phyloP scores from a whole-genome alignment of 805 yeast species.

The Torulaspora indica region DNA sequence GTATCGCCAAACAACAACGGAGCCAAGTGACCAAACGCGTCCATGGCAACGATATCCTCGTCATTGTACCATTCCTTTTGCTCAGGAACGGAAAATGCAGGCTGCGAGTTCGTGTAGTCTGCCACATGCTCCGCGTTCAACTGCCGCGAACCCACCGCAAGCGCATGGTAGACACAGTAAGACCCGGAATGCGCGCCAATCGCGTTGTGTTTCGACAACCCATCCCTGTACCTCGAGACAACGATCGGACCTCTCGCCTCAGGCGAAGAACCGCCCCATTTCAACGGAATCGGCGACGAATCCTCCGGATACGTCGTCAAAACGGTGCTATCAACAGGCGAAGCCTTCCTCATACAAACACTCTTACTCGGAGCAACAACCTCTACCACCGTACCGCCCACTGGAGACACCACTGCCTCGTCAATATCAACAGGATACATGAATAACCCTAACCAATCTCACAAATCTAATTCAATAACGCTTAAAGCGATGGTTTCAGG shows the following conservation, averaged over 20 bases:
- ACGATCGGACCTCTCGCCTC: conserved; percentile 53
- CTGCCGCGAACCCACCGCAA: conserved; percentile 59
- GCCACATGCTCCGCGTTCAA: conserved; percentile 49
- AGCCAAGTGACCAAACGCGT: conserved; percentile 62
- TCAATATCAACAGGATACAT: conserved; percentile 15
- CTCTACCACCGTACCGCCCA: background rate
- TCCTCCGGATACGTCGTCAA: conserved; percentile 54
- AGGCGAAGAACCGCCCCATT: conserved; percentile 52
- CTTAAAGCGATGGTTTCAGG: background rate
- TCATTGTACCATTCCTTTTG: conserved; percentile 53
- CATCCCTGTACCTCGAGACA: conserved; percentile 47
- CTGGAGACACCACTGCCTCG: conserved; percentile 9
- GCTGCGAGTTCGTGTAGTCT: conserved; percentile 60
- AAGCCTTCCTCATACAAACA: conserved; percentile 7
- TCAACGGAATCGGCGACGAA: conserved; percentile 44
- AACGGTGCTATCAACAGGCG: conserved; percentile 33
- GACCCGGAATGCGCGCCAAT: conserved; percentile 65
- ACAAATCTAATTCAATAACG: background rate
- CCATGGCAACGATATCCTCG: conserved; percentile 59
- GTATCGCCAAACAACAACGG: conserved; percentile 52
- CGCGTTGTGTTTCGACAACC: conserved; percentile 52
- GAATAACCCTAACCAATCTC: too few species aligned
- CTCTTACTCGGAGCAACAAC: background rate
- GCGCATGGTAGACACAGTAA: conserved; percentile 59
- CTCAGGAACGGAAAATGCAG: conserved; percentile 52